These are phyloP conservation scores for Saccharomyces hybrid DNA, from an alignment of 1,139 yeast genomes.

Conservation along the genomic window DNA sequence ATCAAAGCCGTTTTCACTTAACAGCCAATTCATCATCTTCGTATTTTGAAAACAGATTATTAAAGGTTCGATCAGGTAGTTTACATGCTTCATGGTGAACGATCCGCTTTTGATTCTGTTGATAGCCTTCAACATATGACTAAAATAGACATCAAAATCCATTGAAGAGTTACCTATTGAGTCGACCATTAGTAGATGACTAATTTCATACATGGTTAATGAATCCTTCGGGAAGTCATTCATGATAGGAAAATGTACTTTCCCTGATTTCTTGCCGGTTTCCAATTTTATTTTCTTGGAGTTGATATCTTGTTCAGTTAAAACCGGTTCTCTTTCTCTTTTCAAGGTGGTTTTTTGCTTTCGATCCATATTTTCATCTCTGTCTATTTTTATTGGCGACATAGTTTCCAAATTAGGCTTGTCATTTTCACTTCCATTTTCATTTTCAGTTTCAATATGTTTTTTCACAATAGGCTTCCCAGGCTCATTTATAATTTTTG, in stretches of 20 bases:
- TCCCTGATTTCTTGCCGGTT: background rate
- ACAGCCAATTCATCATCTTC: constrained; percentile 19
- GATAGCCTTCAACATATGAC: constrained; percentile 16
- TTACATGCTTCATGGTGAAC: constrained; percentile 25
- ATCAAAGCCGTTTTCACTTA: constrained; percentile 17
- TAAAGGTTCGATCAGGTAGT: constrained; percentile 20
- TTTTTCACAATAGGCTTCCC: background rate
- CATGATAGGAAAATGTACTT: constrained; percentile 2
- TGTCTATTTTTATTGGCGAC: background rate
- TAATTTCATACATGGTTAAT: constrained; percentile 16
- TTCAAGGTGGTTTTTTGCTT: background rate
- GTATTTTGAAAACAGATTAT: constrained; percentile 9
- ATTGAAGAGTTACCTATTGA: background rate
- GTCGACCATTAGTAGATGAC: constrained; percentile 6
- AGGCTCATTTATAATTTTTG: constrained; percentile 13
- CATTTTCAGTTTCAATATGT: too few species aligned
- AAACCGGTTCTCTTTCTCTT: background rate
- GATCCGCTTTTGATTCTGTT: constrained; percentile 23
- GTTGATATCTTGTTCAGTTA: constrained; percentile 1
- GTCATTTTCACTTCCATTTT: background rate
- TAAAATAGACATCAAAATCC: constrained; percentile 8
- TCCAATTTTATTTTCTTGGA: constrained; percentile 1
- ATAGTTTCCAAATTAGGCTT: background rate
- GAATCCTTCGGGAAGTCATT: constrained; percentile 9
- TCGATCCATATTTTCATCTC: background rate